Evolutionary conservation across 78 protist genomes (phyloP), one percentile per base, ranked within the genome.

Genomic region (Dictyostelium discoideum): DNA sequence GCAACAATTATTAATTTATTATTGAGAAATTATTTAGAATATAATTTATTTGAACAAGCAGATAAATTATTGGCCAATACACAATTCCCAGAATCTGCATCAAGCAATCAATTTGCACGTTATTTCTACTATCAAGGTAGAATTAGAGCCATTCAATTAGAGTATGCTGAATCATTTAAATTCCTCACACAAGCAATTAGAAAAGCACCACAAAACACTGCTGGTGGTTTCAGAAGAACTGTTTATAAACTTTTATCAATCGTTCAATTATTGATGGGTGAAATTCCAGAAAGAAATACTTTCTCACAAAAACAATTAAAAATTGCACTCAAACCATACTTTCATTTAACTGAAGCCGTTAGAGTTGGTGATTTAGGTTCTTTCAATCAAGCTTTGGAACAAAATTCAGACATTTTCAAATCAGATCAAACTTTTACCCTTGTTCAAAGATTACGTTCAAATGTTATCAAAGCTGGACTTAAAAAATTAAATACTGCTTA

Each of bases 401-500:
- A 44, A 83, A 54, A 97, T 37, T 85, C 85, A 1, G 77, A 20
- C 22, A 4, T 40, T 24, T 98, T 98, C 93, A 32, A 84, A 65
- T 48, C 92, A n/a, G 99, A 98, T 85, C n/a, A 93, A 22, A 98
- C 96, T 5, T 92, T 82, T 92, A 87, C 98, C 18, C 92, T 98
- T 29, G 92, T 98, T 48, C 85, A 84, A 93, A 94, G 98, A 14
- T 92, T 98, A 73, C 97, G 99, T 11, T 98, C 98, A 79, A 98
- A 97, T 93, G 99, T 99, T 48, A 98, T 99, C 79, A 98, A 98
- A 96, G 97, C 98, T 5, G 99, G 99, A 26, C 93, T 99, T 16
- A 87, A 97, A 73, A 95, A 93, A 94, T 93, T 99, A 84, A 86
- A 82, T 73, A 60, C 96, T 26, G 81, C 98, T 11, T 99, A 99